Evolutionary conservation across 805 yeast species (phyloP).

Genomic region (Cyberlindnera nakhonratchasimensis): DNA sequence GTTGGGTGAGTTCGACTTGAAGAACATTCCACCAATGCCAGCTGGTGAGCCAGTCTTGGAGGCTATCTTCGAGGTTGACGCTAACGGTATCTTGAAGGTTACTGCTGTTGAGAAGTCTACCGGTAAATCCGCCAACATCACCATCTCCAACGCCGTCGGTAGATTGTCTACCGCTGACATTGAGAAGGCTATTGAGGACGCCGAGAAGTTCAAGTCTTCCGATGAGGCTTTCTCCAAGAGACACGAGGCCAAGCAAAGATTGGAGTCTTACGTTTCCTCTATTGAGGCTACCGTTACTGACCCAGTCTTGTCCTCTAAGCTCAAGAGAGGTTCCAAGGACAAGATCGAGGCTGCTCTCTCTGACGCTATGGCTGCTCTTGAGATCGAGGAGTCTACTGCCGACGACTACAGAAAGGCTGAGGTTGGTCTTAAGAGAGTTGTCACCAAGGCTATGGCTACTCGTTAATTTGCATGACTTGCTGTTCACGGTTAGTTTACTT

Average conservation of each 20-base stretch:
- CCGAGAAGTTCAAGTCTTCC: slow-evolving; percentile 98
- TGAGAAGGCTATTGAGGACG: slow-evolving; percentile 97
- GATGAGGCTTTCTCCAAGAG: slow-evolving; percentile 99
- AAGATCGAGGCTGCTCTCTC: slow-evolving; percentile 97
- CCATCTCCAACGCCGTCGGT: slow-evolving; percentile 98
- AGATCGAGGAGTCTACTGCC: slow-evolving; percentile 92
- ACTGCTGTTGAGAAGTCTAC: slow-evolving; percentile 98
- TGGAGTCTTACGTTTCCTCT: slow-evolving; percentile 96
- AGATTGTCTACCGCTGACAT: slow-evolving; percentile 95
- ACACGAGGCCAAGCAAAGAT: slow-evolving; percentile 98
- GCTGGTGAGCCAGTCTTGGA: slow-evolving; percentile 99
- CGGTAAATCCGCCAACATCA: slow-evolving; percentile 96
- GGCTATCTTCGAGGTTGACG: slow-evolving; percentile 98
- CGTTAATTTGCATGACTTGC: slow-evolving; percentile 50
- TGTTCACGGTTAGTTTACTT: slow-evolving; percentile 13
- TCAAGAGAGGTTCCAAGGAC: slow-evolving; percentile 96
- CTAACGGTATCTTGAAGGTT: slow-evolving; percentile 99
- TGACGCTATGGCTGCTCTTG: slow-evolving; percentile 96
- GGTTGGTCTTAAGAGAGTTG: slow-evolving; percentile 98
- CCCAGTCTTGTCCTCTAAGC: slow-evolving; percentile 96
- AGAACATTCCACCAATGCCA: slow-evolving; percentile 96
- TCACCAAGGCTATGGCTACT: slow-evolving; percentile 98
- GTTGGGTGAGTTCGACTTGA: slow-evolving; percentile 97
- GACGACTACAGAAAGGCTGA: slow-evolving; percentile 99
- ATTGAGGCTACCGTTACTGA: slow-evolving; percentile 96